Base-by-base conservation (phyloP, 371 early-diverging fungal species). In the Rhizomucor pusillus region DNA sequence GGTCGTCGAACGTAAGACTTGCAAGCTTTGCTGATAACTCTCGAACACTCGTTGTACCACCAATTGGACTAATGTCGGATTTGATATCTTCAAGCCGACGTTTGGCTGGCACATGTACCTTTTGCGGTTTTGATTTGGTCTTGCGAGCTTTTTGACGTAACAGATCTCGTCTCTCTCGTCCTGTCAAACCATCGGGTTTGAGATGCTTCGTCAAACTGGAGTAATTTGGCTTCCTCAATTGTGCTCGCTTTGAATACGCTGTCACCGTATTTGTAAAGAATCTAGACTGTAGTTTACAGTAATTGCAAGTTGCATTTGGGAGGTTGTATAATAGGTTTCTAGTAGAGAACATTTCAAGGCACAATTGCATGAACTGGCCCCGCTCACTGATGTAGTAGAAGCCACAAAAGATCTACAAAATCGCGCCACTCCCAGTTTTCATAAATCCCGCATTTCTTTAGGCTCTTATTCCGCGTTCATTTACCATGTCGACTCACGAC, bases 1-100 rank as follows among this genome's bases (percentile, higher is more conserved):
- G 71, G 34, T 69, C 78, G 18, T 80, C 78, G 67, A 89, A 89
- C 3, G 69, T 59, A 41, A 70, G 71, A n/a, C 57, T 63, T 6
- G 76, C 71, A 1, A 83, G 67, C 23, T 60, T 53, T 1, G 73
- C 52, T 37, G 76, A 54, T 35, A 85, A 53, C 12, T 74, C 69
- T 23, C 72, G 54, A 12, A 70, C 61, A 19, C 54, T 63, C 22
- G 61, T 62, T 13, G 61, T 43, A 6, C 41, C 48, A 12, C 25
- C 43, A 46, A 43, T 7, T 14, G 36, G 16, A 29, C 47, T 22
- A 5, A 53, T 19, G 18, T 24, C 51, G n/a, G 47, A 50, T 20
- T 46, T 49, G 18, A 74, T 64, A 0, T 63, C 24, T 59, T 78
- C 79, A 16, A 78, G 47, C 12, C 79, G 73, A 39, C 62, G 49